phyloP scores from a whole-genome alignment of 2,329 filamentous ascomycete genomes.

The Penicillium sp. region DNA sequence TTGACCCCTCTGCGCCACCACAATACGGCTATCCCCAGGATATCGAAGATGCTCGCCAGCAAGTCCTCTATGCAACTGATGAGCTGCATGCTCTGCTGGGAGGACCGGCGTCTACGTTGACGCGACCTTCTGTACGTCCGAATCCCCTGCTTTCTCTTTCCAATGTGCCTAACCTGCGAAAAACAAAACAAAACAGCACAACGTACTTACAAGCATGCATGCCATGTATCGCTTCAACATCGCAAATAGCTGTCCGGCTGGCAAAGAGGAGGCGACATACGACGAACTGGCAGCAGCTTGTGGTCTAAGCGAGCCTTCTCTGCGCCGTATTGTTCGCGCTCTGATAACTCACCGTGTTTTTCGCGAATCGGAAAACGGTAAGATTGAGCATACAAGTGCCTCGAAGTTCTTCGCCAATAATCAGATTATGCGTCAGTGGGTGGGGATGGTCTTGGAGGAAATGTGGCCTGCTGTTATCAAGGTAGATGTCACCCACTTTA shows the following conservation, averaged over 20 bases:
- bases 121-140: not conserved
- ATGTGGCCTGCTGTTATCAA: constrained; percentile 11
- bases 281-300: constrained; percentile 6
- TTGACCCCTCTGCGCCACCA: not conserved
- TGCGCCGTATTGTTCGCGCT: constrained; percentile 9
- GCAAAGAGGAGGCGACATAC: constrained; percentile 8
- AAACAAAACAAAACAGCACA: not conserved
- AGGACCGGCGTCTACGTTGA: not conserved
- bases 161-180: not conserved
- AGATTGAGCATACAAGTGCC: constrained; percentile 9
- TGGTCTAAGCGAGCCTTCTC: not conserved
- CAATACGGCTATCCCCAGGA: not conserved
- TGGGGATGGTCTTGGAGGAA: constrained; percentile 10
- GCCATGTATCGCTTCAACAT: not conserved
- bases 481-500: not conserved
- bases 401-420: constrained; percentile 9
- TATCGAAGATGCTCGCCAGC: not conserved
- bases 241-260: not conserved
- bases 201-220: not conserved
- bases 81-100: not conserved
- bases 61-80: not conserved
- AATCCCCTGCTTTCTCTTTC: not conserved
- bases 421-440: constrained; percentile 4
- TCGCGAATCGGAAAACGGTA: constrained; percentile 3
- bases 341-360: constrained; percentile 13